Evolutionary conservation across 2,329 filamentous ascomycete species (phyloP).

Genomic region (Penicillium concentricum): DNA sequence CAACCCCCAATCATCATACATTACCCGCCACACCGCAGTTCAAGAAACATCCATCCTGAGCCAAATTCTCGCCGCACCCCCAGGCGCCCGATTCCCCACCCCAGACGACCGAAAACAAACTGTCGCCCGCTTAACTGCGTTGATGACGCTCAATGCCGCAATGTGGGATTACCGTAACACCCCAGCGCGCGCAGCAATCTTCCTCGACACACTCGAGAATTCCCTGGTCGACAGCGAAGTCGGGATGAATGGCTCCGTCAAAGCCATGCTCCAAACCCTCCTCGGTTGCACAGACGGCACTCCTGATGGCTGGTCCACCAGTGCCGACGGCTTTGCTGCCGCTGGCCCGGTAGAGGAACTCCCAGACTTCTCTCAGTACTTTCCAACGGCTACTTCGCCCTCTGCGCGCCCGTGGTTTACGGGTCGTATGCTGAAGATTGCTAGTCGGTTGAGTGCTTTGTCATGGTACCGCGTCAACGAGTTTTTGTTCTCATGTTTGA

Average conservation of each 20-base stretch:
- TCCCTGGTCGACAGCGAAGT: slow-evolving; percentile 37
- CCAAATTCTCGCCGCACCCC: slow-evolving; percentile 35
- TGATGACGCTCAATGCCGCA: slow-evolving; percentile 41
- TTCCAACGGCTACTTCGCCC: slow-evolving; percentile 22
- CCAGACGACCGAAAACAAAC: slow-evolving; percentile 42
- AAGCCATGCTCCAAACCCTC: slow-evolving; percentile 42
- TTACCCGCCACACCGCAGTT: slow-evolving; percentile 30
- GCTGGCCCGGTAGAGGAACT: neutral
- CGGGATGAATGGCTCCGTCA: slow-evolving; percentile 37
- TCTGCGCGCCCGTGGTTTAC: slow-evolving; percentile 41
- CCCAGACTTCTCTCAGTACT: slow-evolving; percentile 33
- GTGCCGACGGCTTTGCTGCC: neutral
- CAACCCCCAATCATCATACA: slow-evolving; percentile 14
- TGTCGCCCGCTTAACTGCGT: slow-evolving; percentile 34
- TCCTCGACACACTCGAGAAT: slow-evolving; percentile 34
- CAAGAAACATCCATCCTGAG: slow-evolving; percentile 31
- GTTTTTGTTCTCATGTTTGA: slow-evolving; percentile 39
- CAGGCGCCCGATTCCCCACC: slow-evolving; percentile 33
- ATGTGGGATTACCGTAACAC: slow-evolving; percentile 43
- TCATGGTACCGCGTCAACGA: slow-evolving; percentile 38
- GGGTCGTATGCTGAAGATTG: slow-evolving; percentile 42
- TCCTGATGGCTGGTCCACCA: neutral
- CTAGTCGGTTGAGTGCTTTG: slow-evolving; percentile 34
- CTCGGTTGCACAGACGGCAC: slow-evolving; percentile 35
- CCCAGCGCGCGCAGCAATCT: slow-evolving; percentile 28